Conservation (phyloP, 257 asterid species). For the Paraleonurus japonicus region DNA sequence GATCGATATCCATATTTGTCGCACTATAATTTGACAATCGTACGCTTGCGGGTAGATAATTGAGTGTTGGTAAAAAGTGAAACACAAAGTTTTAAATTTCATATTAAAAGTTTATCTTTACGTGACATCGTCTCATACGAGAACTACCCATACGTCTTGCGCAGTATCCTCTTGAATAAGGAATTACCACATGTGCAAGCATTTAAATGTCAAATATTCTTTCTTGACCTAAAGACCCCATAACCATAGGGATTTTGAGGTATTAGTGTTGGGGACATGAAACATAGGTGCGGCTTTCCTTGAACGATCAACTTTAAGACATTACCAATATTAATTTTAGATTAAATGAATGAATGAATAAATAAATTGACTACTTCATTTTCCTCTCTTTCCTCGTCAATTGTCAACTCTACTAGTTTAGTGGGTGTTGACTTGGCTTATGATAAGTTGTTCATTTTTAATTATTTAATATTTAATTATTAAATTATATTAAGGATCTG, state of each 20-base stretch:
- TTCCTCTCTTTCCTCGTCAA: not conserved
- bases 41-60: too few relatives aligned
- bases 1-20: too few relatives aligned
- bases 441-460: not conserved
- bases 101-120: too few relatives aligned
- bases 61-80: too few relatives aligned
- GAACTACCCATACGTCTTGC: too few relatives aligned
- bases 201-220: conserved; percentile 16
- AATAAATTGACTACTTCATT: not conserved
- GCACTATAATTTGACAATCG: too few relatives aligned
- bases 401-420: not conserved
- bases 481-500: not conserved
- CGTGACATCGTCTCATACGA: too few relatives aligned
- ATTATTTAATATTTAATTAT: not conserved
- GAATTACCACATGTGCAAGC: not conserved
- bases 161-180: too few relatives aligned
- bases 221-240: not conserved
- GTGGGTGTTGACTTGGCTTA: not conserved
- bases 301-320: conserved; percentile 9
- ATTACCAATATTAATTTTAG: not conserved
- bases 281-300: conserved; percentile 13
- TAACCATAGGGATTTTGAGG: not conserved
- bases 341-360: too few relatives aligned
- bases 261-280: not conserved
- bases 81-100: too few relatives aligned